Conservation (phyloP, 345 rosid species). For the Rhizophora mangle region DNA sequence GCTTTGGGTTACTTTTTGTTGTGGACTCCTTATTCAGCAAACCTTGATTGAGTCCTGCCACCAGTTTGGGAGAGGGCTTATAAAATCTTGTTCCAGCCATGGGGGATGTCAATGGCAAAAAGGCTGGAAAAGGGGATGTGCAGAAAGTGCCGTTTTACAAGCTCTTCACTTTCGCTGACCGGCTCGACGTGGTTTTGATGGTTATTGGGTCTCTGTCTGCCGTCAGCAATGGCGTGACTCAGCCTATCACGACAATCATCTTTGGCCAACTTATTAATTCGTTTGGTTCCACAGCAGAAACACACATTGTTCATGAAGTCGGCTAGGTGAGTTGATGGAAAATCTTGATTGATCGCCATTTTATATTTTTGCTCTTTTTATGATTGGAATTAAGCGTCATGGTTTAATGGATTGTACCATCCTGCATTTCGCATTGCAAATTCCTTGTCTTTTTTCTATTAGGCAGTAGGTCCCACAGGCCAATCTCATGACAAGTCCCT, state of each 20-base stretch:
- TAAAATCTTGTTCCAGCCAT: no score
- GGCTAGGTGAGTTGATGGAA: slow-evolving; percentile 40
- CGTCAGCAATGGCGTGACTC: slow-evolving; percentile 47
- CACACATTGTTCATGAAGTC: slow-evolving; percentile 43
- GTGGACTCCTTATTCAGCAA: no score
- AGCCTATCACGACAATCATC: slow-evolving; percentile 52
- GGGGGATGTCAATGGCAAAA: not conserved
- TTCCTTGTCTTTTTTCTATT: no score
- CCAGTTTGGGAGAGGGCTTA: no score
- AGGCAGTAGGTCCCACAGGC: no score
- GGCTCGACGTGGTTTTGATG: slow-evolving; percentile 44
- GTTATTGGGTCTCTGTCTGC: slow-evolving; percentile 38
- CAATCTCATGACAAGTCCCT: no score
- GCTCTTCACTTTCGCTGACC: slow-evolving; percentile 63
- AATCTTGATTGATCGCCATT: not conserved
- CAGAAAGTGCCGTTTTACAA: slow-evolving; percentile 56
- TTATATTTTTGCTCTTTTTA: not conserved
- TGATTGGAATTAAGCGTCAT: not conserved
- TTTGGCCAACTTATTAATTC: slow-evolving; percentile 61
- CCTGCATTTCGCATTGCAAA: no score
- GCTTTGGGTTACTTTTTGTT: no score
- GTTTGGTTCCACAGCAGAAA: slow-evolving; percentile 41
- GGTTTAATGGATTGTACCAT: no score
- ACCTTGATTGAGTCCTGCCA: no score
- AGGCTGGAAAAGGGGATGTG: not conserved